Evolutionary conservation across 768 basidiomycete species (phyloP), one percentile per base, ranked within the genome.

Genomic region (Sporobolomyces roseus): DNA sequence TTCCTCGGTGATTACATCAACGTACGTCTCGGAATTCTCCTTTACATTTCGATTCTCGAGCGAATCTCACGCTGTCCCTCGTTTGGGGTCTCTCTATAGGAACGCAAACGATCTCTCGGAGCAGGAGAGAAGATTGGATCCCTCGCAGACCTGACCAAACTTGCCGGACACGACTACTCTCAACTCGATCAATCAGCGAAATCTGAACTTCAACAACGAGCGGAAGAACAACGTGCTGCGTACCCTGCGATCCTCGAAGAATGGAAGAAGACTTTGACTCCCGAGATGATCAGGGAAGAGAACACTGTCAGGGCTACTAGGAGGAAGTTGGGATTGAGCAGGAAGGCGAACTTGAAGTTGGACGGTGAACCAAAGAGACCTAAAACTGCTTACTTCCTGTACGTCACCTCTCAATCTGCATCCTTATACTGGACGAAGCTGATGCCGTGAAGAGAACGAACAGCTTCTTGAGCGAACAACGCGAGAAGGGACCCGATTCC

Each of bases 241-340:
- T 72, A 68, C 66, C 71, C 71, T 14, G 71, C 63, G 4, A 52
- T 65, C 30, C 63, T 68, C 60, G 63, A 65, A 19, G 71, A 58
- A 46, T 72, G 67, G 66, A 62, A 63, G 61, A n/a, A 25, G 50
- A 41, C 46, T 1, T 36, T 72, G 16, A 68, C 71, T 55, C 71
- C 71, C 60, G 66, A 62, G 38, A 65, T 68, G 66, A 72, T 72
- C 61, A 46, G 32, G 55, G 51, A 68, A 49, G 71, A 72, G 71
- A 72, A 72, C 64, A 14, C 21, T 12, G 64, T 72, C 6, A 46
- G 71, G 6, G 21, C 46, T n/a, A 38, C 25, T 12, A 35, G 66
- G 23, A 30, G 67, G 25, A 61, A 54, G 55, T 12, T 66, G 23
- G 66, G 66, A 8, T 35, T 72, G 30, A 60, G 61, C 30, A 27